Base-by-base conservation (phyloP, 345 rosid species). In the Theobroma cacao region DNA sequence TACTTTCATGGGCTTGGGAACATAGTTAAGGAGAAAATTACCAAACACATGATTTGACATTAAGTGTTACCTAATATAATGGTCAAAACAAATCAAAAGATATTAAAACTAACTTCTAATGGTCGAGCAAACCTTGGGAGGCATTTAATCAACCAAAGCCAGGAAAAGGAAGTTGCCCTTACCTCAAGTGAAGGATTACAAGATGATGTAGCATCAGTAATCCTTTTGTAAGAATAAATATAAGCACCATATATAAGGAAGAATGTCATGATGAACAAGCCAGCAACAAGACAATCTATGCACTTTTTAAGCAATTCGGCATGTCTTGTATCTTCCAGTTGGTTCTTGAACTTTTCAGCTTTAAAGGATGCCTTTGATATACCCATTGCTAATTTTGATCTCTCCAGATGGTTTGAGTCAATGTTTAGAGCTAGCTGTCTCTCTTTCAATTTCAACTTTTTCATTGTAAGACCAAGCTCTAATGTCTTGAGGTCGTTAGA, bases 261-360 rank as follows among this genome's bases (percentile, higher is more conserved):
- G 50, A 75, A 80, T 13, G 84, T 78, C 97, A 93, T 92, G 80
- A 78, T 65, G 75, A 90, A 68, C 82, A 96, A 82, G 66, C 97
- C 92, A 10, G 94, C 88, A 73, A 89, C 95, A 62, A 96, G 97
- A 84, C 91, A 91, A 60, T 96, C 98, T 43, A 88, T 83, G 82
- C 90, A 87, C 66, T 62, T 92, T 80, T 65, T 86, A 36, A 82
- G 94, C 81, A 92, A 90, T 64, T 96, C 95, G 0, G 82, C 85
- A 79, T 91, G 89, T 81, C 88, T 91, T 15, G 81, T 55, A 53
- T 90, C 98, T 89, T 90, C 93, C 82, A 90, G 59, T 75, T 91
- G 78, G 50, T 79, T 91, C 89, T 90, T 93, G 87, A 90, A 90
- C 86, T 91, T 92, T 81, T 93, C 98, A 15, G 77, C 87, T 78